A percentile compares a stretch with the other conserved stretches of the same genome.
Conservation (phyloP, 495 filamentous ascomycete species). For the Penicillium odoratum region DNA sequence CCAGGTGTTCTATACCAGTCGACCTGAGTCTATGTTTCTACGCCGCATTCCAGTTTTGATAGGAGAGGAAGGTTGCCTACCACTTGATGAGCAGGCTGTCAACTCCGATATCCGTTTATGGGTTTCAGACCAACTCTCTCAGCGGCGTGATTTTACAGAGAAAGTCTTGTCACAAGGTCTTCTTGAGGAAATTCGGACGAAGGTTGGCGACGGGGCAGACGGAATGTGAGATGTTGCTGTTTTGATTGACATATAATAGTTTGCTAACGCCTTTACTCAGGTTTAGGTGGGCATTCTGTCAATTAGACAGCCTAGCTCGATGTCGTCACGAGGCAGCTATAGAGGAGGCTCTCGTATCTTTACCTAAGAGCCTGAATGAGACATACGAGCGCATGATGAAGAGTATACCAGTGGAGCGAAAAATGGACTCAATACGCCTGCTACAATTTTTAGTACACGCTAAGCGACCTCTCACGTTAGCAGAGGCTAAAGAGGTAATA, state of each 20-base stretch:
- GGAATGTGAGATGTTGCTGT: conserved; percentile 34
- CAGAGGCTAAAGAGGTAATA: conserved; percentile 27
- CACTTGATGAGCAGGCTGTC: conserved; percentile 19
- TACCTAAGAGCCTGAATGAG: conserved; percentile 38
- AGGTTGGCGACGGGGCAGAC: conserved; percentile 26
- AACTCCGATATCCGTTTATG: conserved; percentile 29
- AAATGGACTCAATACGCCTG: conserved; percentile 22
- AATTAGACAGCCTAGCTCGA: conserved; percentile 36
- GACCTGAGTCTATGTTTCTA: conserved; percentile 29
- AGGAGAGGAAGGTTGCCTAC: conserved; percentile 16
- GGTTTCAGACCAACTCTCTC: conserved; percentile 24
- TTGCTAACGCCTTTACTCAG: conserved; percentile 23
- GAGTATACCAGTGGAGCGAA: conserved; percentile 24
- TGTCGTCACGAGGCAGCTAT: conserved; percentile 25
- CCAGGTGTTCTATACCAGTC: conserved; percentile 29
- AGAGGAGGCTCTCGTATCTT: conserved; percentile 26
- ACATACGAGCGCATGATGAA: conserved; percentile 39
- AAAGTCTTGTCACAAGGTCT: conserved; percentile 18
- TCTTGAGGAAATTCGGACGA: conserved; percentile 17
- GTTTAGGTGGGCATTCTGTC: conserved; percentile 45
- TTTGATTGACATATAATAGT: conserved; percentile 12
- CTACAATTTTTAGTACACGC: conserved; percentile 27
- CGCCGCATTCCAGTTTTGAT: conserved; percentile 13
- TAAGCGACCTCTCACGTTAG: conserved; percentile 20
- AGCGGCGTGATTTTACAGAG: conserved; percentile 25